These are phyloP conservation scores for Agastache rugosa DNA, from an alignment of 257 asterid species.

Conservation along the genomic window DNA sequence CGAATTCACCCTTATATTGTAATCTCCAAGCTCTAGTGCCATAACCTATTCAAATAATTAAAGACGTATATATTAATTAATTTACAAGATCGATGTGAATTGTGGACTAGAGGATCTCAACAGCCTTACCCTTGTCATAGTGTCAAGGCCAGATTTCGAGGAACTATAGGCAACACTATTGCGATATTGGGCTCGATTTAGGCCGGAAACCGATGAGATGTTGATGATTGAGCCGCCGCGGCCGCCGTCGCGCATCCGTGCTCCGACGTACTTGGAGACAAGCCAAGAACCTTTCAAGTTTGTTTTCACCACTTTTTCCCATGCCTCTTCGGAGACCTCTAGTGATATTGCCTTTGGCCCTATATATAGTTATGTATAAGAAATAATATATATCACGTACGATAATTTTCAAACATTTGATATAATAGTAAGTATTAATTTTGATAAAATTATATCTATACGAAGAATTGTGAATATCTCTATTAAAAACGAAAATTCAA, in stretches of 20 bases:
- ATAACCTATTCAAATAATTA: slow-evolving; percentile 22
- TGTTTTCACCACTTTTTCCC: slow-evolving; percentile 29
- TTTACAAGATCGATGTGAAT: too few species aligned
- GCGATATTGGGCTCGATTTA: slow-evolving; percentile 10
- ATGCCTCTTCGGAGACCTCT: slow-evolving; percentile 30
- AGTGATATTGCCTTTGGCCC: not conserved
- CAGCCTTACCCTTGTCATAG: slow-evolving; percentile 17
- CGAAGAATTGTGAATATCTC: too few species aligned
- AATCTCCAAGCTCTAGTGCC: slow-evolving; percentile 50
- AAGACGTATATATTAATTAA: too few species aligned
- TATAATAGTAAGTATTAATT: too few species aligned
- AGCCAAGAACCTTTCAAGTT: slow-evolving; percentile 40
- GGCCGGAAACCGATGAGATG: slow-evolving; percentile 26
- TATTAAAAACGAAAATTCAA: not conserved
- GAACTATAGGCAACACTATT: slow-evolving; percentile 27
- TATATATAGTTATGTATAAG: too few species aligned
- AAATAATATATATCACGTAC: too few species aligned
- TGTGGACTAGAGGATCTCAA: too few species aligned
- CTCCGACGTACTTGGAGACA: slow-evolving; percentile 23
- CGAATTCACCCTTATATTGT: slow-evolving; percentile 46
- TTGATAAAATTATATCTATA: too few species aligned
- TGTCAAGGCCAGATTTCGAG: slow-evolving; percentile 28
- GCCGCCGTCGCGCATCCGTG: slow-evolving; percentile 24
- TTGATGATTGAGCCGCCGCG: slow-evolving; percentile 37
- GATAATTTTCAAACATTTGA: not conserved